These are phyloP conservation scores for Neurospora terricola DNA, from an alignment of 495 filamentous ascomycete species.

Conservation along the genomic window DNA sequence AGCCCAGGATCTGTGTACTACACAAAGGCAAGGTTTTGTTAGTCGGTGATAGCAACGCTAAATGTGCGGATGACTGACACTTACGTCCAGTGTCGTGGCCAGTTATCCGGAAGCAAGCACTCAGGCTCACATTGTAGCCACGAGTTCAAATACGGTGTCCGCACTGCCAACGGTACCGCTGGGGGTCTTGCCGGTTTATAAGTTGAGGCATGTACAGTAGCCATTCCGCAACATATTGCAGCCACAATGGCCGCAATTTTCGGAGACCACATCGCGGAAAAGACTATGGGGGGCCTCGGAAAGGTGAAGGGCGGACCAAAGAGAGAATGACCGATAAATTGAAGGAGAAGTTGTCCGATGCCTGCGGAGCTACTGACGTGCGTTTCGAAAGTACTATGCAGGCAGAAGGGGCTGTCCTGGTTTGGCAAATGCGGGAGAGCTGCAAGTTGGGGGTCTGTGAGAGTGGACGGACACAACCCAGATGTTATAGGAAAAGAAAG, in stretches of 20 bases:
- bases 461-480: background rate
- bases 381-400: background rate
- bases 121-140: slow-evolving; percentile 21
- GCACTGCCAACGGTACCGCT: slow-evolving; percentile 18
- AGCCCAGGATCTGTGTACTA: slow-evolving; percentile 58
- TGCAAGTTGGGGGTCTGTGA: background rate
- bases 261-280: slow-evolving; percentile 2
- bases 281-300: background rate
- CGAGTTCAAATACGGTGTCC: slow-evolving; percentile 22
- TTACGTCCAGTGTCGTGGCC: slow-evolving; percentile 24
- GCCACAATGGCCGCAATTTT: slow-evolving; percentile 5
- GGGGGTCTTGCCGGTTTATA: slow-evolving; percentile 15
- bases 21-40: slow-evolving; percentile 35
- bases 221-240: slow-evolving; percentile 1
- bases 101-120: slow-evolving; percentile 15
- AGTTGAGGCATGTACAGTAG: slow-evolving; percentile 3
- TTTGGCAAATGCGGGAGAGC: background rate
- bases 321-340: background rate
- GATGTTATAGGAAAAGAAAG: background rate
- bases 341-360: background rate
- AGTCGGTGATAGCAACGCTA: slow-evolving; percentile 1
- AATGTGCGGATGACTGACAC: background rate
- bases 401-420: background rate
- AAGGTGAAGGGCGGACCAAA: background rate
- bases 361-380: background rate